phyloP scores from a whole-genome alignment of 2,329 filamentous ascomycete species.

The Aspergillus vadensis region DNA sequence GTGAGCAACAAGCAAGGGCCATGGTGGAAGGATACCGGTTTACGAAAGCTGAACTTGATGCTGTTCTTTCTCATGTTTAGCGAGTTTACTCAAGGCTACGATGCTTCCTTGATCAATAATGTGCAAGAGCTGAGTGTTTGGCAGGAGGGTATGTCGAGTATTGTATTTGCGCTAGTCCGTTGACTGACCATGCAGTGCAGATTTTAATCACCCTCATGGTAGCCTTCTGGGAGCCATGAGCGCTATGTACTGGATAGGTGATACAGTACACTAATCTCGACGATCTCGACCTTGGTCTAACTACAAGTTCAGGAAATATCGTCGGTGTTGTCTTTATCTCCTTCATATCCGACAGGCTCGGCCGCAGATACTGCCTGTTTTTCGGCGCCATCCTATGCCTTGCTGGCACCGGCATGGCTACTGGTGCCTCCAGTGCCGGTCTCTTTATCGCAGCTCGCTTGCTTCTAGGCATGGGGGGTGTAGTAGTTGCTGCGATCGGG shows the following conservation, averaged over 20 bases:
- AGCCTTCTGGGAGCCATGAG: neutral
- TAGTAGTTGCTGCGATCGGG: neutral
- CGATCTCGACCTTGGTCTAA: neutral
- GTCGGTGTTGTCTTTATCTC: slow-evolving; percentile 2
- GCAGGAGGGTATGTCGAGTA: neutral
- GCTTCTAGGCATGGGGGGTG: neutral
- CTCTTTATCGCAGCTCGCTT: neutral
- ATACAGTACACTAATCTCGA: neutral
- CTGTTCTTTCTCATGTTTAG: slow-evolving; percentile 2
- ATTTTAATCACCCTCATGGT: neutral
- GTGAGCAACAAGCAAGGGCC: neutral
- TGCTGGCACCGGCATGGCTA: neutral
- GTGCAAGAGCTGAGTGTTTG: slow-evolving; percentile 1
- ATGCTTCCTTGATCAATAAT: neutral
- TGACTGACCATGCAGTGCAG: neutral
- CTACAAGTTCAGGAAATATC: neutral
- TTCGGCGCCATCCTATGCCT: neutral
- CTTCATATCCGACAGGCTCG: neutral
- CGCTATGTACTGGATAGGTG: slow-evolving; percentile 1
- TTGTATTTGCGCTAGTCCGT: too few species aligned
- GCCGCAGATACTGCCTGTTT: neutral
- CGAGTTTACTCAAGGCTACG: slow-evolving; percentile 3
- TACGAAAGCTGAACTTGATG: slow-evolving; percentile 3
- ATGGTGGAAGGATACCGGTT: neutral
- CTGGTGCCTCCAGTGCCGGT: neutral